These are phyloP conservation scores for Fraxinus cuspidata DNA, from an alignment of 257 asterid species.

Conservation along the genomic window DNA sequence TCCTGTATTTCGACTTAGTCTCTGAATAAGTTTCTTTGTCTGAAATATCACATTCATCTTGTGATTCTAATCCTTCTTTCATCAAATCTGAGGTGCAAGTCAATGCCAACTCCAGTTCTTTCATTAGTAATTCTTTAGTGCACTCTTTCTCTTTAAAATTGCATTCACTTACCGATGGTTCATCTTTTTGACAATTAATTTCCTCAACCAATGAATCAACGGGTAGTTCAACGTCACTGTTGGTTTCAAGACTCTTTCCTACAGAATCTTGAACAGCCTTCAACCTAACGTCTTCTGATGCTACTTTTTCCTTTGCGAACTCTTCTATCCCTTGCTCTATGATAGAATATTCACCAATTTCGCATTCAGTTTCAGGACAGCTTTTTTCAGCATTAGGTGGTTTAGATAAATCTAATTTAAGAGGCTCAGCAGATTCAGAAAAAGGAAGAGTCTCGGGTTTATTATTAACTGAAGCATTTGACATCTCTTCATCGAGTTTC, in stretches of 20 bases:
- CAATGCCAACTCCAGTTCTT: slow-evolving; percentile 70
- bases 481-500: slow-evolving; percentile 65
- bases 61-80: slow-evolving; percentile 53
- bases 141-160: slow-evolving; percentile 25
- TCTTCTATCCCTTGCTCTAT: slow-evolving; percentile 41
- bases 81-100: slow-evolving; percentile 46
- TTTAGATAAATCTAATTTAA: slow-evolving; percentile 29
- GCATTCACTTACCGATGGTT: slow-evolving; percentile 26
- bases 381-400: slow-evolving; percentile 40
- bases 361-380: slow-evolving; percentile 41
- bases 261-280: slow-evolving; percentile 19
- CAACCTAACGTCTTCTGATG: slow-evolving; percentile 18
- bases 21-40: slow-evolving; percentile 39
- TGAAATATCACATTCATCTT: slow-evolving; percentile 44
- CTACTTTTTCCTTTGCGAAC: slow-evolving; percentile 28
- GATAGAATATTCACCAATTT: slow-evolving; percentile 41
- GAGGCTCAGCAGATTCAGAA: slow-evolving; percentile 23
- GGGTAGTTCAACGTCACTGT: slow-evolving; percentile 23
- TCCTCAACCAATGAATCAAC: slow-evolving; percentile 17
- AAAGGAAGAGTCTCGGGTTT: slow-evolving; percentile 28
- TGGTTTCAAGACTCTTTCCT: slow-evolving; percentile 15
- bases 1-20: slow-evolving; percentile 34
- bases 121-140: slow-evolving; percentile 50
- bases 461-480: slow-evolving; percentile 34
- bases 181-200: slow-evolving; percentile 26